Percentiles rank a stretch among this genome's conserved stretches.
Conservation (phyloP, 2,329 filamentous ascomycete species). For the Dryadomyces sulphureus region DNA sequence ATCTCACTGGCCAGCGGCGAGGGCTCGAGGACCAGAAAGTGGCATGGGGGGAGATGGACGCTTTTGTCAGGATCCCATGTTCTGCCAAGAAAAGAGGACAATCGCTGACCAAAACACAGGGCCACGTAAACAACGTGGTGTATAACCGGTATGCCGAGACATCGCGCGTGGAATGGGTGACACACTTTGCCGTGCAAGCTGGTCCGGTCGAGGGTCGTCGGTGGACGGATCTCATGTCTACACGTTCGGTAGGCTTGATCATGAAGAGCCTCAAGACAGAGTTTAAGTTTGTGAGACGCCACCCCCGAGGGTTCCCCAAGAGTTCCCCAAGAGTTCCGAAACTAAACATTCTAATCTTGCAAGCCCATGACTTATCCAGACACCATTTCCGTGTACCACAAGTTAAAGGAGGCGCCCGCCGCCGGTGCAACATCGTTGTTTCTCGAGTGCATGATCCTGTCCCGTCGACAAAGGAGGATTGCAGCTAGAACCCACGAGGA, state of each 20-base stretch:
- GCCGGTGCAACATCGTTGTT: slow-evolving; percentile 36
- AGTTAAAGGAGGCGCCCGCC: slow-evolving; percentile 41
- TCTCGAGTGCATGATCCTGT: slow-evolving; percentile 52
- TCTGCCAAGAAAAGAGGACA: not conserved
- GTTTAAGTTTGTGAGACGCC: slow-evolving; percentile 62
- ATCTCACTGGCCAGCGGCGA: slow-evolving; percentile 46
- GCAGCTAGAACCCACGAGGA: slow-evolving; percentile 67
- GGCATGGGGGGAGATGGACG: slow-evolving; percentile 77
- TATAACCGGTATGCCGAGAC: slow-evolving; percentile 78
- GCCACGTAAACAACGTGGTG: slow-evolving; percentile 76
- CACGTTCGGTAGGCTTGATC: slow-evolving; percentile 56
- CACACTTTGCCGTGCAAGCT: slow-evolving; percentile 49
- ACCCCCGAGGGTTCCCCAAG: not conserved
- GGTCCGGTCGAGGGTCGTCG: slow-evolving; percentile 44
- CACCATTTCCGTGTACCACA: slow-evolving; percentile 70
- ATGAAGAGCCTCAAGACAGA: slow-evolving; percentile 66
- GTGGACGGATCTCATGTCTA: slow-evolving; percentile 58
- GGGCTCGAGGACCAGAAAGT: slow-evolving; percentile 53
- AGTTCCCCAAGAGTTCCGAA: not conserved
- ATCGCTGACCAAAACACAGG: slow-evolving; percentile 19
- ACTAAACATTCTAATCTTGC: not conserved
- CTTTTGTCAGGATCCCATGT: slow-evolving; percentile 19
- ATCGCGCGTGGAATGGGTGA: slow-evolving; percentile 63
- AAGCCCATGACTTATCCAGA: slow-evolving; percentile 78
- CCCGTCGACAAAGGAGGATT: slow-evolving; percentile 55